A percentile compares a stretch with the other conserved stretches of the same genome.
Evolutionary conservation across 2,329 filamentous ascomycete genomes (phyloP).

Genomic region (Cadophora luteo-olivacea): DNA sequence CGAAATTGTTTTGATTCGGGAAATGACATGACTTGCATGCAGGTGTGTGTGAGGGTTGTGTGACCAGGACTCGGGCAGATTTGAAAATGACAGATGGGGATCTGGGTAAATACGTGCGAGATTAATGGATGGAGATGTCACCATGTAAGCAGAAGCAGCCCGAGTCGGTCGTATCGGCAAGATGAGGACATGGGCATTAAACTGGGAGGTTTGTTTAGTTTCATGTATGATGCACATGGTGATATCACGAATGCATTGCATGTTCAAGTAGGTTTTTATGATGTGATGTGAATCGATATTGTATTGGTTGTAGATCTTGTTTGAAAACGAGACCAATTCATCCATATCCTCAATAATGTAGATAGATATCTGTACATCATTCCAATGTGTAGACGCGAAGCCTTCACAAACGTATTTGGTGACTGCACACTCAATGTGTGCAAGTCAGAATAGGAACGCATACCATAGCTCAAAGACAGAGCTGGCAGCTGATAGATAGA

Average conservation of each 20-base stretch:
- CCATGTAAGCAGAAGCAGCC: background rate
- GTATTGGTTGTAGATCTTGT: background rate
- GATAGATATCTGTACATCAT: constrained; percentile 12
- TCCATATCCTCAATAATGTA: background rate
- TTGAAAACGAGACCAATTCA: background rate
- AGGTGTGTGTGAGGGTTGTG: background rate
- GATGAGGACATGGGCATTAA: background rate
- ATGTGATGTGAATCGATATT: constrained; percentile 11
- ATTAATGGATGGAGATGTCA: constrained; percentile 1
- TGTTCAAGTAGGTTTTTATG: background rate
- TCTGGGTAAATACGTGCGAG: constrained; percentile 4
- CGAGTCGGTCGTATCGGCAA: background rate
- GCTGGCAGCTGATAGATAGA: background rate
- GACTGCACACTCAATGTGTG: background rate
- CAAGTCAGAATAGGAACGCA: background rate
- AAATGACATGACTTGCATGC: background rate
- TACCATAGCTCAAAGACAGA: constrained; percentile 8
- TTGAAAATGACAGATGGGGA: background rate
- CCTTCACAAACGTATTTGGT: constrained; percentile 13
- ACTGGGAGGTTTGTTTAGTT: background rate
- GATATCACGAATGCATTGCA: constrained; percentile 3
- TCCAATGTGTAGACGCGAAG: constrained; percentile 1
- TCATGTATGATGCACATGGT: constrained; percentile 5
- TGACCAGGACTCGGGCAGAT: constrained; percentile 6
- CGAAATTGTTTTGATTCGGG: background rate